Base-by-base conservation (phyloP, 2,329 filamentous ascomycete genomes). In the Cordyceps javanica region DNA sequence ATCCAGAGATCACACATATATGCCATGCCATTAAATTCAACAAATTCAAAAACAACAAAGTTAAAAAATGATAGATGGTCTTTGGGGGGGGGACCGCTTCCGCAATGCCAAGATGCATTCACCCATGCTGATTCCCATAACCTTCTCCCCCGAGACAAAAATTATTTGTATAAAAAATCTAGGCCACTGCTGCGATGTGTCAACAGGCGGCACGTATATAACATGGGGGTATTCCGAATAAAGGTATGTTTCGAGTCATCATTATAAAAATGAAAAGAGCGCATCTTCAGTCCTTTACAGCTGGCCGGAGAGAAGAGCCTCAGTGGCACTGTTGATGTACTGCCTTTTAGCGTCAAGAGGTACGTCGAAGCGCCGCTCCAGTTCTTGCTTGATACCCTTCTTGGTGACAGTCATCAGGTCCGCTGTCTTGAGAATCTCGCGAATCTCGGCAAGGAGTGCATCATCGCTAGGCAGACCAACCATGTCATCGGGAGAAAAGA, bases 321-420 rank as follows among this genome's bases (percentile, higher is more conserved):
- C 89, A 59, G 89, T 92, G 64, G 89, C 89, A 76, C 87, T 91
- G 72, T 91, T 92, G 70, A 99, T 97, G 73, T 97, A 99, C 59
- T 90, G 85, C 73, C 92, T 88, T 81, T 90, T 95, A 55, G 86
- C 79, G 70, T 97, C 92, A 59, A 99, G 81, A 59, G 86, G 83
- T 62, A 96, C 86, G 61, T 89, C 90, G 68, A 99, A 99, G 61
- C 92, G 83, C 67, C 86, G 85, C 80, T 99, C 94, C 59, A 99
- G 77, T 77, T 99, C 94, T 64, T 83, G 76, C 81, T 97, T 97
- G 74, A 99, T 89, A 66, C 89, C 91, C 84, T 99, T 99, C 85
- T 99, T 99, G 63, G 94, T 99, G 44, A 99, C 90, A 5, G 85
- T 92, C 94, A 99, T 99, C 68, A 99, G 76, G 74, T 99, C 94